These are phyloP conservation scores for Ligustrum vulgare DNA, from an alignment of 257 asterid species.

Conservation along the genomic window DNA sequence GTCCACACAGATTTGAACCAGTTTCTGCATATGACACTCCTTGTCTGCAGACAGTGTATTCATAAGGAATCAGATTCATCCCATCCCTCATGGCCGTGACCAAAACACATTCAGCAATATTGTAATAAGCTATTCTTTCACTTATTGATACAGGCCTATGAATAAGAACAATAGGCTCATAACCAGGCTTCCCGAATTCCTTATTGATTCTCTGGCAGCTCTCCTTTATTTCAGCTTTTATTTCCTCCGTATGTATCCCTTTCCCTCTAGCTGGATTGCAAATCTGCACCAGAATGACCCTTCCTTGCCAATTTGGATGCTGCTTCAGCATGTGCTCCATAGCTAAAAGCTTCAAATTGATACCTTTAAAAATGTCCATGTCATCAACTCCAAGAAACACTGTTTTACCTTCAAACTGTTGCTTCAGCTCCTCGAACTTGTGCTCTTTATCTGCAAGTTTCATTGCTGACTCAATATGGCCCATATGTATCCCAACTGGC, in stretches of 20 bases:
- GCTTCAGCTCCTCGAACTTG: constrained; percentile 50
- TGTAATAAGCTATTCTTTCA: constrained; percentile 73
- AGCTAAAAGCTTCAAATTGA: constrained; percentile 70
- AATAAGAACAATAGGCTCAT: constrained; percentile 61
- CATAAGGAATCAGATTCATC: constrained; percentile 75
- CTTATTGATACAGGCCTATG: constrained; percentile 47
- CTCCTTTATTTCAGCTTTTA: constrained; percentile 62
- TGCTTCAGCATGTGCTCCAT: constrained; percentile 73
- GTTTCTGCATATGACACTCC: constrained; percentile 55
- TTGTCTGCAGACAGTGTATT: constrained; percentile 73
- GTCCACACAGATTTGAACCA: constrained; percentile 45
- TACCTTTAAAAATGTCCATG: constrained; percentile 78
- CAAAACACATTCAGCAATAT: constrained; percentile 69
- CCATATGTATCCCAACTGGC: constrained; percentile 84
- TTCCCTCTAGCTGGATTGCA: constrained; percentile 66
- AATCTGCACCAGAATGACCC: constrained; percentile 73
- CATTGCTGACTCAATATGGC: constrained; percentile 64
- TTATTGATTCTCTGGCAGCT: constrained; percentile 55
- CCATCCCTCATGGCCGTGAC: constrained; percentile 86
- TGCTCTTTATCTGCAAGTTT: constrained; percentile 54
- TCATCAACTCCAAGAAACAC: constrained; percentile 80
- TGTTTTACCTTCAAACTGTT: constrained; percentile 63
- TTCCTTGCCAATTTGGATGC: constrained; percentile 69
- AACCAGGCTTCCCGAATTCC: constrained; percentile 63
- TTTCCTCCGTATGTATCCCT: constrained; percentile 58